Percentiles rank a stretch among this genome's conserved stretches.
Conservation (phyloP, 306 rosid genomes). For the Castanopsis chinensis region DNA sequence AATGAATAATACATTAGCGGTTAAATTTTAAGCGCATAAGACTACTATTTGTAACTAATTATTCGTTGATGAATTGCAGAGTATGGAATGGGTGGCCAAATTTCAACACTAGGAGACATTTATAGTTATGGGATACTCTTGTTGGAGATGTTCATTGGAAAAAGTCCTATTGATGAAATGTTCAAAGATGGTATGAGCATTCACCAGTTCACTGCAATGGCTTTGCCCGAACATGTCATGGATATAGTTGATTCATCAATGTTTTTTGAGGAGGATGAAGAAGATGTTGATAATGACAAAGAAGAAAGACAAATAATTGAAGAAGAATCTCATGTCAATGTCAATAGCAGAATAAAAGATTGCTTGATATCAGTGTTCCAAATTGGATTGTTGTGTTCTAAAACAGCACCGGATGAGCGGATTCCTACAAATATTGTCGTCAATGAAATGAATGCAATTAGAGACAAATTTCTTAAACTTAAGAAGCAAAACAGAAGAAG, state of each 20-base stretch:
- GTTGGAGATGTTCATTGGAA: constrained; percentile 39
- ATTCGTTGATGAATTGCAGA: constrained; percentile 17
- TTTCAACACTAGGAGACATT: constrained; percentile 30
- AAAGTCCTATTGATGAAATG: constrained; percentile 37
- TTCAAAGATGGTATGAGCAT: constrained; percentile 36
- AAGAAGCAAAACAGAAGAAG: too few species aligned
- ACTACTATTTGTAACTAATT: neutral
- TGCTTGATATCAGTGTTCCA: constrained; percentile 37
- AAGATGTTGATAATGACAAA: constrained; percentile 4
- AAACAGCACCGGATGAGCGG: constrained; percentile 28
- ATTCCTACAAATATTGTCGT: constrained; percentile 24
- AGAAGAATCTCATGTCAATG: neutral
- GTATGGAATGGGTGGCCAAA: constrained; percentile 34
- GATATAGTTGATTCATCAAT: neutral
- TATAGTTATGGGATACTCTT: constrained; percentile 36
- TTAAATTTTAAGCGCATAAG: neutral
- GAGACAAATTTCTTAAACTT: too few species aligned
- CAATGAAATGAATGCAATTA: constrained; percentile 32
- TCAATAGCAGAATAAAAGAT: constrained; percentile 21
- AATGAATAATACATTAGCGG: too few species aligned
- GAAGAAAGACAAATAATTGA: too few species aligned
- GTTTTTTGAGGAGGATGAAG: neutral
- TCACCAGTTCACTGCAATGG: constrained; percentile 19
- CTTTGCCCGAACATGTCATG: constrained; percentile 12
- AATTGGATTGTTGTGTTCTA: constrained; percentile 49